phyloP scores from a whole-genome alignment of 352 stramenopile genomes.

The Aphanomyces invadans region DNA sequence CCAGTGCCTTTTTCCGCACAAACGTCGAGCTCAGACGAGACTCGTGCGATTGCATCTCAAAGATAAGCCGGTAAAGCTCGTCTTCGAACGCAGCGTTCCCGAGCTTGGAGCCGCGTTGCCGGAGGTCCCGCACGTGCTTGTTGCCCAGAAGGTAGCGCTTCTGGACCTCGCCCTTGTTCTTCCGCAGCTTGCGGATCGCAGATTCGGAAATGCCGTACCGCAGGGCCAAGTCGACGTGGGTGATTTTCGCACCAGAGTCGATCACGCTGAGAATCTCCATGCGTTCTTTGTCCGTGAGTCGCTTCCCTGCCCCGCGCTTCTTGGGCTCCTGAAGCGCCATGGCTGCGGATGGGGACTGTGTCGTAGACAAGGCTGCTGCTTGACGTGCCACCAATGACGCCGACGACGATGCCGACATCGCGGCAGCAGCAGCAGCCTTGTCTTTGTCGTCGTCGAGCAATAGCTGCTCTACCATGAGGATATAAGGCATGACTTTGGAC shows the following conservation, averaged over 20 bases:
- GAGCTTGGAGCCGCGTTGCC: constrained; percentile 76
- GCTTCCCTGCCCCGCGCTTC: constrained; percentile 51
- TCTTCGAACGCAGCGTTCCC: constrained; percentile 82
- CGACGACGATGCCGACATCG: background rate
- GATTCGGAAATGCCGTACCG: constrained; percentile 81
- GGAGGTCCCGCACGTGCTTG: constrained; percentile 82
- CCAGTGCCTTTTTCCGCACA: constrained; percentile 76
- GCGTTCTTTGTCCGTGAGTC: constrained; percentile 82
- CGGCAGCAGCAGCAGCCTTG: background rate
- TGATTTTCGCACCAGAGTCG: constrained; percentile 73
- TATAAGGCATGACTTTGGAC: background rate
- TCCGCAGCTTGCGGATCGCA: constrained; percentile 83
- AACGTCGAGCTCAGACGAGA: constrained; percentile 76
- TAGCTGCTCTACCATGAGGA: constrained; percentile 8
- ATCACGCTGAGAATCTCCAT: constrained; percentile 85
- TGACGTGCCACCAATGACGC: background rate
- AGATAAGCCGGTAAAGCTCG: constrained; percentile 82
- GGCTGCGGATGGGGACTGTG: constrained; percentile 9
- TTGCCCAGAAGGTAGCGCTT: constrained; percentile 80
- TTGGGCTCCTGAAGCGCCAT: constrained; percentile 21
- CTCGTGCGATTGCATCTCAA: constrained; percentile 74
- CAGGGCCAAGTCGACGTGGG: constrained; percentile 82
- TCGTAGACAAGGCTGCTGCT: background rate
- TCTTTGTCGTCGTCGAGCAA: constrained; percentile 14
- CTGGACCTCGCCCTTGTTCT: constrained; percentile 81